Evolutionary conservation across 1,284 basidiomycete genomes (phyloP).

Genomic region (Retiboletus fuscus): DNA sequence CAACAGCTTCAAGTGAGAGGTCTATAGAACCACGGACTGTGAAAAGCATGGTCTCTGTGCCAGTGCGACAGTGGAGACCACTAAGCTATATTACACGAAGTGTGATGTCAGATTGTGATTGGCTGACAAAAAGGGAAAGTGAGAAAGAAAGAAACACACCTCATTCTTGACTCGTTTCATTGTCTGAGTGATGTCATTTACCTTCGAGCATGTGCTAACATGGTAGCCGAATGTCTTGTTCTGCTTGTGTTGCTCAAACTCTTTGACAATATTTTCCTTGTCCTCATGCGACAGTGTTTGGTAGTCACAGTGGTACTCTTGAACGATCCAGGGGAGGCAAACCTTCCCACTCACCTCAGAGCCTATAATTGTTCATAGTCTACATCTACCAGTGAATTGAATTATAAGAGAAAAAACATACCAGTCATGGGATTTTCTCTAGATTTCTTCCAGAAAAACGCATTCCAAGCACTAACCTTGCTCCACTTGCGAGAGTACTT

Average conservation of each 20-base stretch:
- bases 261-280: neutral
- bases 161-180: neutral
- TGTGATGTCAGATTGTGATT: neutral
- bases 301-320: neutral
- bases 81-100: neutral
- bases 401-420: neutral
- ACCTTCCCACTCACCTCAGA: neutral
- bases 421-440: neutral
- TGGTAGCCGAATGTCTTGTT: neutral
- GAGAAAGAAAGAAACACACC: neutral
- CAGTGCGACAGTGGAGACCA: neutral
- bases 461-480: neutral
- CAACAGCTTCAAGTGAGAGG: neutral
- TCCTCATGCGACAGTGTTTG: neutral
- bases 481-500: neutral
- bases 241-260: neutral
- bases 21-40: neutral
- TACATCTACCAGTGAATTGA: neutral
- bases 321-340: neutral
- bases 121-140: neutral
- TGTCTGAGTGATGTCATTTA: neutral
- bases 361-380: neutral
- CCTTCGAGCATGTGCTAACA: neutral
- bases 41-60: neutral
- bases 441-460: conserved; percentile 1